Evolutionary conservation across 192 early-diverging fungal genomes (phyloP).

Genomic region (Polychytrium aggregatum): DNA sequence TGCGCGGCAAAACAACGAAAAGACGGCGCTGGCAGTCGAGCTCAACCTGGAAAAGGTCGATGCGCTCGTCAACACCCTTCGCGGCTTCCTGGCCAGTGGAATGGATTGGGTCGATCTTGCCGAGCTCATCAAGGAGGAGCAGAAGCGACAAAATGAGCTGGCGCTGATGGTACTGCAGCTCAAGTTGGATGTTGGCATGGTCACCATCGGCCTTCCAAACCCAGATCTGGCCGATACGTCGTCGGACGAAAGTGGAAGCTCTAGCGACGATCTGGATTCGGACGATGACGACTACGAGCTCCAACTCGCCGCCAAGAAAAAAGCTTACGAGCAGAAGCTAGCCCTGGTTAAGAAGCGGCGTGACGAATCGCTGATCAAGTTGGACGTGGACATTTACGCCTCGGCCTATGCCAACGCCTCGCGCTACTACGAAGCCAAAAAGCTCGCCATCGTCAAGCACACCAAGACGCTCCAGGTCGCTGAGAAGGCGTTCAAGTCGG

Average conservation of each 20-base stretch:
- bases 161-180: constrained; percentile 64
- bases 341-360: constrained; percentile 1
- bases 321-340: constrained; percentile 17
- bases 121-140: constrained; percentile 75
- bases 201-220: constrained; percentile 53
- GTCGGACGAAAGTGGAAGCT: constrained; percentile 7
- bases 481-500: constrained; percentile 75
- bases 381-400: constrained; percentile 81
- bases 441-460: constrained; percentile 75
- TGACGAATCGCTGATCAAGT: constrained; percentile 13
- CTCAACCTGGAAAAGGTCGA: constrained; percentile 74
- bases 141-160: constrained; percentile 62
- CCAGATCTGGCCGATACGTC: constrained; percentile 9
- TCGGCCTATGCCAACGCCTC: constrained; percentile 85
- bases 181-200: constrained; percentile 69
- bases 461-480: constrained; percentile 81
- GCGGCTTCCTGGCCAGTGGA: constrained; percentile 75
- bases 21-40: constrained; percentile 78
- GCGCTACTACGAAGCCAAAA: constrained; percentile 77
- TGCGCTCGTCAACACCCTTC: constrained; percentile 73
- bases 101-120: constrained; percentile 97
- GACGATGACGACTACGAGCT: constrained; percentile 37
- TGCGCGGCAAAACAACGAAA: constrained; percentile 54
- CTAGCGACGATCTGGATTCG: constrained; percentile 44
- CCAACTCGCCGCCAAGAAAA: constrained; percentile 24